phyloP scores from a whole-genome alignment of 1,139 yeast genomes.

The Hansenula lynferdii region DNA sequence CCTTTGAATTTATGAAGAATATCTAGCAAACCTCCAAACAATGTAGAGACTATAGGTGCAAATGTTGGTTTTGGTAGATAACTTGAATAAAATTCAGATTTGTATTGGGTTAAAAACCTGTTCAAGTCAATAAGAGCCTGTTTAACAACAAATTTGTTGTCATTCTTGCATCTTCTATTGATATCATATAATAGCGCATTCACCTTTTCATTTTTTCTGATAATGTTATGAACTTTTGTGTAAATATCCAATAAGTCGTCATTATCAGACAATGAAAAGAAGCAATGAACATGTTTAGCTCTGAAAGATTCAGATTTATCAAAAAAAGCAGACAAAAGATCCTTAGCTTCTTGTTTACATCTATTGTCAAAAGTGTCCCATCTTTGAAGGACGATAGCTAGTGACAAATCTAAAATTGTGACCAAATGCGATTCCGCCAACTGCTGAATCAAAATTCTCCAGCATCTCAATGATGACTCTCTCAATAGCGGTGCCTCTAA shows the following conservation, averaged over 20 bases:
- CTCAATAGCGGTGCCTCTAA: constrained; percentile 61
- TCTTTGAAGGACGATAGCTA: constrained; percentile 59
- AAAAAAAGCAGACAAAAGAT: constrained; percentile 20
- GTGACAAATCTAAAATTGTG: constrained; percentile 49
- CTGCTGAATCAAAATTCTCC: constrained; percentile 52
- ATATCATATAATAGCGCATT: constrained; percentile 42
- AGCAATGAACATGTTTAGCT: constrained; percentile 36
- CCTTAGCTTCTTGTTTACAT: constrained; percentile 32
- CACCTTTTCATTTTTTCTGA: constrained; percentile 25
- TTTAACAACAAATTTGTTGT: constrained; percentile 70
- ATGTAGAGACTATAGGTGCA: constrained; percentile 31
- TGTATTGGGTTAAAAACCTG: constrained; percentile 17
- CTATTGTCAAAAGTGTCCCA: constrained; percentile 47
- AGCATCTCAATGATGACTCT: constrained; percentile 58
- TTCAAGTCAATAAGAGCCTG: constrained; percentile 73
- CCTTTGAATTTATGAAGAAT: constrained; percentile 55
- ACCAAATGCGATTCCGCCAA: constrained; percentile 48
- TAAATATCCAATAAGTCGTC: constrained; percentile 32
- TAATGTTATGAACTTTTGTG: constrained; percentile 22
- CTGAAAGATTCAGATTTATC: constrained; percentile 25
- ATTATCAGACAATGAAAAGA: constrained; percentile 45
- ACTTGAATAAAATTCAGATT: constrained; percentile 13
- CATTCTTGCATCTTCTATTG: constrained; percentile 53
- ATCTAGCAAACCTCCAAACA: constrained; percentile 55
- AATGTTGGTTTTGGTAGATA: constrained; percentile 11